These are phyloP conservation scores for Lactifluus hygrophoroides DNA, from an alignment of 768 basidiomycete genomes.

Conservation along the genomic window DNA sequence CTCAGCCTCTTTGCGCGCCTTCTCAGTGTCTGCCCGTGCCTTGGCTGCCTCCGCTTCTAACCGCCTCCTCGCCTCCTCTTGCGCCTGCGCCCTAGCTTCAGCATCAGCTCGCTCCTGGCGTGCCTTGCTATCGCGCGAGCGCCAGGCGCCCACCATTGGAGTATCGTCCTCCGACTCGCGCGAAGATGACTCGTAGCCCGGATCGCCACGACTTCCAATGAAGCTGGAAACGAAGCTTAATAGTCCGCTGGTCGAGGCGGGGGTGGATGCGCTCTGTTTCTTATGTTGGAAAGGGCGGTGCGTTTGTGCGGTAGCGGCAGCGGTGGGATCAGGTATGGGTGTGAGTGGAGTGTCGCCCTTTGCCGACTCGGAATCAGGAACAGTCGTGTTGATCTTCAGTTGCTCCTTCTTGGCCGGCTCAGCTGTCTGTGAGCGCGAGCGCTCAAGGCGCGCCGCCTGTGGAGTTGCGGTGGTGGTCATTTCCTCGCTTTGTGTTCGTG, in stretches of 20 bases:
- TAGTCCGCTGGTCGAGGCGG: background rate
- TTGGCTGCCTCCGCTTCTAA: conserved; percentile 8
- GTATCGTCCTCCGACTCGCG: conserved; percentile 13
- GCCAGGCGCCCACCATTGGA: conserved; percentile 12
- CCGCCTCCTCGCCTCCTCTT: background rate
- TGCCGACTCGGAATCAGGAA: background rate
- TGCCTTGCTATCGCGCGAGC: background rate
- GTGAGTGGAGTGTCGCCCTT: conserved; percentile 1
- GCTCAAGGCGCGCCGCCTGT: background rate
- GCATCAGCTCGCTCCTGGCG: conserved; percentile 13
- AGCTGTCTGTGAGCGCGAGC: conserved; percentile 10
- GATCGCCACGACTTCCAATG: background rate
- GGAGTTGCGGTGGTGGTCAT: background rate
- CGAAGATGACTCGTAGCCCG: conserved; percentile 16
- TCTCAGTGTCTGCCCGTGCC: background rate
- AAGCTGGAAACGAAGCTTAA: conserved; percentile 3
- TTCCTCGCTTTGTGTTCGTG: conserved; percentile 9
- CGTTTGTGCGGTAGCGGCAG: background rate
- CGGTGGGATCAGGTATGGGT: background rate
- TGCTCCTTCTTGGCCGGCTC: conserved; percentile 18
- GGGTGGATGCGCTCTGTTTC: conserved; percentile 7
- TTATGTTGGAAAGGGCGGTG: background rate
- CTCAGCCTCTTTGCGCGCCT: background rate
- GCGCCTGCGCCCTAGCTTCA: conserved; percentile 3
- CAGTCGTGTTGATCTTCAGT: conserved; percentile 3